phyloP scores from a whole-genome alignment of 768 basidiomycete species.

The Porpolomopsis calyptriformis region DNA sequence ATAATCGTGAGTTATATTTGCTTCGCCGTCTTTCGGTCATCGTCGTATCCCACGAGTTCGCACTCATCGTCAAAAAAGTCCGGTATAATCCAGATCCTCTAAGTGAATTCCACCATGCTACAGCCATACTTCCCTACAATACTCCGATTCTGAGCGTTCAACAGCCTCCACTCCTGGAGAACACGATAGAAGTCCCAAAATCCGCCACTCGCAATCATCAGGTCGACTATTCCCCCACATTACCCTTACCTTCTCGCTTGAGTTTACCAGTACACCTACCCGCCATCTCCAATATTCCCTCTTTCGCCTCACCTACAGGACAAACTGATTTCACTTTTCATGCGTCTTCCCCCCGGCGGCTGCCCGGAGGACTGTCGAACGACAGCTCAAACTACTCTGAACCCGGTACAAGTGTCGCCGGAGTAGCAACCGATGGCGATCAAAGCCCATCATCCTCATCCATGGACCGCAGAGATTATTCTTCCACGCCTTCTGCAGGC shows the following conservation, averaged over 20 bases:
- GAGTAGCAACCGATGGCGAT: conserved; percentile 23
- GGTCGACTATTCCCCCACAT: conserved; percentile 33
- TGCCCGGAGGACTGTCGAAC: conserved; percentile 36
- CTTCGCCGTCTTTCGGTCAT: conserved; percentile 38
- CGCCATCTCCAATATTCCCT: conserved; percentile 31
- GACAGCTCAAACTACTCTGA: conserved; percentile 31
- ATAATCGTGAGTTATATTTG: conserved; percentile 38
- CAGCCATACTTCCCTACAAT: conserved; percentile 37
- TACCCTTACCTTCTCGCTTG: conserved; percentile 33
- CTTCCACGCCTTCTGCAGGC: conserved; percentile 19
- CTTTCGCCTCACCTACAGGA: conserved; percentile 23
- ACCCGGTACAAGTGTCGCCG: conserved; percentile 19
- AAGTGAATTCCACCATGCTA: conserved; percentile 37
- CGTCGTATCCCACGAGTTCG: conserved; percentile 28
- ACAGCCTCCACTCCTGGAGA: conserved; percentile 41
- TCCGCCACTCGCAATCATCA: conserved; percentile 24
- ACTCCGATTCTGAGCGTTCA: conserved; percentile 30
- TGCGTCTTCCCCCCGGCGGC: conserved; percentile 31
- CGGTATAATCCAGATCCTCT: conserved; percentile 44
- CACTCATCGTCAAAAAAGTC: conserved; percentile 50
- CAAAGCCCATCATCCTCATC: conserved; percentile 22
- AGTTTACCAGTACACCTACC: conserved; percentile 34
- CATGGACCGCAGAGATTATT: conserved; percentile 26
- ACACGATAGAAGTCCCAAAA: conserved; percentile 34
- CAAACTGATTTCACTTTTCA: conserved; percentile 29